These are phyloP conservation scores for Epipyxis sp. DNA, from an alignment of 108 stramenopile species.

Conservation along the genomic window DNA sequence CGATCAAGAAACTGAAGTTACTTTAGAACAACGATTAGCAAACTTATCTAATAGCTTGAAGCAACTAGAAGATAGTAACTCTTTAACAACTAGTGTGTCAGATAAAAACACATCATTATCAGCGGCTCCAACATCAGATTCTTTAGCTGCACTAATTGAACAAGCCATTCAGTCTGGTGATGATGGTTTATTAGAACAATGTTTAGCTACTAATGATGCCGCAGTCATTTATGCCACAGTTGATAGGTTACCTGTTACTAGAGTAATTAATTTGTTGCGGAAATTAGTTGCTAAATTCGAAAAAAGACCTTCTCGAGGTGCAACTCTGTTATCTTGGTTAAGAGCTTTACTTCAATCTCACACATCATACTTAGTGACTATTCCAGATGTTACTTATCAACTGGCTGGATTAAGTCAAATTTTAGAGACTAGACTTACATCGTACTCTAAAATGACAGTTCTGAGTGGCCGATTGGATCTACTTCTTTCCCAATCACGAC, in stretches of 20 bases:
- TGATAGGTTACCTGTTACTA: neutral
- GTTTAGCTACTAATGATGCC: neutral
- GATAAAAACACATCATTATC: neutral
- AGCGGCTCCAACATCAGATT: neutral
- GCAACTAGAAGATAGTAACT: neutral
- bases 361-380: neutral
- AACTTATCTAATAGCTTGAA: neutral
- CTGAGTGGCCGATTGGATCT: conserved; percentile 23
- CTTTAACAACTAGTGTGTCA: too few relatives aligned
- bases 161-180: conserved; percentile 27
- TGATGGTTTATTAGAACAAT: conserved; percentile 19
- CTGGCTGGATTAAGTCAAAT: conserved; percentile 25
- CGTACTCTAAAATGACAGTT: conserved; percentile 18
- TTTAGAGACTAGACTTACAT: neutral
- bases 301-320: conserved; percentile 15
- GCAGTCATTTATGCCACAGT: conserved; percentile 4
- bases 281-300: conserved; percentile 21
- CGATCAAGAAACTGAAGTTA: too few relatives aligned
- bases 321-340: neutral
- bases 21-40: conserved; percentile 11
- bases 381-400: conserved; percentile 17
- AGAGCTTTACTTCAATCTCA: neutral
- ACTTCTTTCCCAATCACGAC: conserved; percentile 11
- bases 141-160: conserved; percentile 22
- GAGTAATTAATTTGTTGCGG: neutral